phyloP scores from a whole-genome alignment of 1,139 yeast genomes.

The Debaryomyces fabryi region DNA sequence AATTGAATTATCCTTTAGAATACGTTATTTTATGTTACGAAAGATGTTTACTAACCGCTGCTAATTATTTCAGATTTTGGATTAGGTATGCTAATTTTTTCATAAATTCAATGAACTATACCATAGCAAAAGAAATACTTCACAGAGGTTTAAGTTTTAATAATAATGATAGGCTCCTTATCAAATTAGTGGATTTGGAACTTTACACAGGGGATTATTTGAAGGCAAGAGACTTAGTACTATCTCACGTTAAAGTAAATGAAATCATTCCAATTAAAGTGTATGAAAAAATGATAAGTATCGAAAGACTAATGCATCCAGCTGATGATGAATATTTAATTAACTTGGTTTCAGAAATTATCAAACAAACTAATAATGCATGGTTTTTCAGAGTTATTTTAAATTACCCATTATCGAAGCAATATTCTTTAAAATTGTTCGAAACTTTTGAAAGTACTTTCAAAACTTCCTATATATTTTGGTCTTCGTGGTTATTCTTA shows the following conservation, averaged over 20 bases:
- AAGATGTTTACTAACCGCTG: slow-evolving; percentile 56
- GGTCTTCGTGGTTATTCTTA: slow-evolving; percentile 4
- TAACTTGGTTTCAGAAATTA: slow-evolving; percentile 26
- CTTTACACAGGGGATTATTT: slow-evolving; percentile 32
- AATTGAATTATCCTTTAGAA: slow-evolving; percentile 34
- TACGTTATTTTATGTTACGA: slow-evolving; percentile 52
- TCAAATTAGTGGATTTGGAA: slow-evolving; percentile 45
- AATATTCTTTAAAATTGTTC: slow-evolving; percentile 15
- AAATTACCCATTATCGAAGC: slow-evolving; percentile 18
- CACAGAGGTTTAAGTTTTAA: slow-evolving; percentile 32
- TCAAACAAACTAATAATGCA: slow-evolving; percentile 26
- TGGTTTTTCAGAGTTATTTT: slow-evolving; percentile 25
- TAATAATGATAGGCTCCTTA: slow-evolving; percentile 28
- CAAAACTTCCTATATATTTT: slow-evolving; percentile 4
- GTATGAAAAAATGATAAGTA: slow-evolving; percentile 39
- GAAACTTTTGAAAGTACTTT: slow-evolving; percentile 8
- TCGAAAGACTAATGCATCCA: slow-evolving; percentile 35
- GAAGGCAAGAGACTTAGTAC: slow-evolving; percentile 39
- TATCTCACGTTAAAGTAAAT: slow-evolving; percentile 29
- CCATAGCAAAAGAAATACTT: slow-evolving; percentile 40
- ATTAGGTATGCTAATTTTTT: slow-evolving; percentile 56
- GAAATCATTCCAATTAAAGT: slow-evolving; percentile 36
- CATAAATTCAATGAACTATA: slow-evolving; percentile 29
- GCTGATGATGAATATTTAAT: slow-evolving; percentile 28
- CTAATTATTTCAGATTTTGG: slow-evolving; percentile 62